Evolutionary conservation across 2,329 filamentous ascomycete species (phyloP), one percentile per base, ranked within the genome.

Genomic region (Fusarium tanahbumbuense): DNA sequence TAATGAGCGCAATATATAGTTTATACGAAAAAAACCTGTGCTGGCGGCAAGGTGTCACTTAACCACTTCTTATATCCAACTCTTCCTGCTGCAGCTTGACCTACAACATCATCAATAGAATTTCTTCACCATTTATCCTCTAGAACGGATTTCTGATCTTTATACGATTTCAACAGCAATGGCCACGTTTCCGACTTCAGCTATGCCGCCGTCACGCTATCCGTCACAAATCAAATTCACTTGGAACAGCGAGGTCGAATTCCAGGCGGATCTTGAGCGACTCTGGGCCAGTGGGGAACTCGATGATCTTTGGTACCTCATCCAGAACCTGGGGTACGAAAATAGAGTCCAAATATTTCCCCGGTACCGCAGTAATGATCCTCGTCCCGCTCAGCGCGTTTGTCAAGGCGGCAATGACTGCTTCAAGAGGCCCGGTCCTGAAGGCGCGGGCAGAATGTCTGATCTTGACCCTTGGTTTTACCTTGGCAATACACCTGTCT

Each of bases 1-100:
- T 5, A 12, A 37, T 12, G 6, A n/a, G 34, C 34, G 34, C 34
- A 37, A 15, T 37, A 37, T 1, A 7, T 7, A 37, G 18, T 37
- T 37, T n/a, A 37, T 37, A 37, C 1, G 8, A 18, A 10, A 9
- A 2, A 37, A 37, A 10, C 0, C 2, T 37, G 16, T 37, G 9
- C 3, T 18, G 32, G 2, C 16, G 32, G 9, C 8, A 37, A 18
- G 16, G 0, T 6, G 16, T 3, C 2, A 18, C 32, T 11, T 11
- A 34, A 37, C 18, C 16, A 18, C 0, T 34, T 8, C 15, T 32
- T 32, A 32, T n/a, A n/a, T n/a, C n/a, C n/a, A n/a, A n/a, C n/a
- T n/a, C n/a, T n/a, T n/a, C n/a, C n/a, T n/a, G 9, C 16, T 18
- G 16, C 1, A 18, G 4, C 2, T 1, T 37, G 9, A 37, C 9